Base-by-base conservation (phyloP, 1,139 yeast genomes). In the Diutina ranongensis region DNA sequence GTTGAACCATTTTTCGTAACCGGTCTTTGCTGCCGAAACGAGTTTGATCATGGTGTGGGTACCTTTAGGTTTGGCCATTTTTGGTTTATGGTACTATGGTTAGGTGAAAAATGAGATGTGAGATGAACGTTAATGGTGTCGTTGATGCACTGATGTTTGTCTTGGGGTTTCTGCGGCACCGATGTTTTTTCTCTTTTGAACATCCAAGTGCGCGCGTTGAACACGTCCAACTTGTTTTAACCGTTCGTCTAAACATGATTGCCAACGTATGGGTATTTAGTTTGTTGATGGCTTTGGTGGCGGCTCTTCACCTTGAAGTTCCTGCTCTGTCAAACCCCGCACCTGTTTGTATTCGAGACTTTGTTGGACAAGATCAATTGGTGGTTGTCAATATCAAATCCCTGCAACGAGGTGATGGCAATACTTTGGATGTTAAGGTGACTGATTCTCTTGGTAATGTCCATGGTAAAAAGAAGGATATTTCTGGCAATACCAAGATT, bases 331-430 rank as follows among this genome's bases (percentile, higher is more conserved):
- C 60, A 10, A 56, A 58, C 42, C 67, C 74, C 45, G 63, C 52
- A 54, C 74, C 66, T 52, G 72, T 59, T 54, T 89, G 98, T 70
- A 77, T 89, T 52, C 83, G 97, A 60, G 97, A 89, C 62, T 89
- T 89, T 60, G 94, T 86, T 46, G 71, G 76, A 46, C 83, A 80
- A 55, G 88, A 85, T 48, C 92, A 87, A 58, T 65, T 88, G 56
- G 97, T 89, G 31, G 95, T 87, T 44, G 83, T 87, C 49, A 83
- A 82, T 53, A 75, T 87, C 54, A 74, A 76, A 52, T 74, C 94
- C 18, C 73, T 75, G 54, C 97, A 97, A 18, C 60, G 71, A 46
- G 94, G 94, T 32, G 97, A 92, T 61, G 97, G 97, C 31, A 97
- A 89, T 64, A 65, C 68, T 46, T 71, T 89, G 57, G 75, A 75